Conservation (phyloP, 1,284 basidiomycete genomes). For the Austroboletus niveus region DNA sequence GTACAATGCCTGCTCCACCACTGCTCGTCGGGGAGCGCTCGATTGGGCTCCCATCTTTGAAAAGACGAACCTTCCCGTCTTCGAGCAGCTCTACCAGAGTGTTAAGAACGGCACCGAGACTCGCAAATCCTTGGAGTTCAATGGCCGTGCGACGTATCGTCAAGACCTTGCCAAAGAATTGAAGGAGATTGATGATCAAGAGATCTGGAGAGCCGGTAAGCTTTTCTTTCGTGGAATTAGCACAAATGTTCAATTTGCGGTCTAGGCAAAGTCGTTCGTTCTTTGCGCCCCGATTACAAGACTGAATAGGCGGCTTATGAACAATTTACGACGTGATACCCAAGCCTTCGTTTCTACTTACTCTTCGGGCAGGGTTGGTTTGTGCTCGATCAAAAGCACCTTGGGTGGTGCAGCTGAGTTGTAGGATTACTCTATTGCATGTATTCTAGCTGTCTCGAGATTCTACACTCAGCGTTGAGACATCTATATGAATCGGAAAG, state of each 20-base stretch:
- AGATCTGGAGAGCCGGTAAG: slow-evolving; percentile 95
- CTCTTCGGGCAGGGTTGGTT: slow-evolving; percentile 11
- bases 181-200: slow-evolving; percentile 93
- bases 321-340: slow-evolving; percentile 11
- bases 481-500: slow-evolving; percentile 6
- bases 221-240: neutral
- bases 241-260: slow-evolving; percentile 7
- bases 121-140: slow-evolving; percentile 95
- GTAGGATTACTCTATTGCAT: slow-evolving; percentile 8
- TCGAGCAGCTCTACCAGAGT: slow-evolving; percentile 93
- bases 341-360: slow-evolving; percentile 4
- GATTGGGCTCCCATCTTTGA: slow-evolving; percentile 99
- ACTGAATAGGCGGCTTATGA: slow-evolving; percentile 39
- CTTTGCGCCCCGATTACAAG: slow-evolving; percentile 77
- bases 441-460: slow-evolving; percentile 15
- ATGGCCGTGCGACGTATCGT: slow-evolving; percentile 90
- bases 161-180: slow-evolving; percentile 93
- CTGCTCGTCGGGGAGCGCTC: slow-evolving; percentile 95
- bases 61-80: slow-evolving; percentile 89
- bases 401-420: slow-evolving; percentile 18
- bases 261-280: slow-evolving; percentile 71
- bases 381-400: slow-evolving; percentile 25
- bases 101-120: slow-evolving; percentile 97
- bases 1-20: slow-evolving; percentile 99
- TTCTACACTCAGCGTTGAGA: no score